Evolutionary conservation across 75 land plant species (phyloP).

Genomic region (Picea sitchensis): DNA sequence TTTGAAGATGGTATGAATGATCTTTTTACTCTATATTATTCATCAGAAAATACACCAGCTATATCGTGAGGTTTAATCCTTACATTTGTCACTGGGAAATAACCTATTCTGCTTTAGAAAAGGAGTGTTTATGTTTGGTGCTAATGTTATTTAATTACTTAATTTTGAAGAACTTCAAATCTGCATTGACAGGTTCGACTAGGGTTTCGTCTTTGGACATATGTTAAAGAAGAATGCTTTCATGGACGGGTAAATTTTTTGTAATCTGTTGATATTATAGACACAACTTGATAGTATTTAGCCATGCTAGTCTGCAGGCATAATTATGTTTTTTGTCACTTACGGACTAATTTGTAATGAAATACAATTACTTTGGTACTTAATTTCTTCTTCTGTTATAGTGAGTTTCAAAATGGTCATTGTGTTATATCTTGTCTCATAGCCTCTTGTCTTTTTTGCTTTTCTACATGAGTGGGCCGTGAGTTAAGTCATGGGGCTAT

Average conservation of each 20-base stretch:
- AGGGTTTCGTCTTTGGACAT: conserved; percentile 89
- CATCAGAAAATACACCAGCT: conserved; percentile 6
- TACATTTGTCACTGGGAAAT: not conserved
- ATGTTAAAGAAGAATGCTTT: conserved; percentile 89
- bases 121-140: not conserved
- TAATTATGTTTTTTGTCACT: not conserved
- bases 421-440: too few relatives aligned
- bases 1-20: too few relatives aligned
- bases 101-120: not conserved
- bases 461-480: too few relatives aligned
- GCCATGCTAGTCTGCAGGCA: not conserved
- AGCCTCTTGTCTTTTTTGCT: too few relatives aligned
- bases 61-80: not conserved
- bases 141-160: not conserved
- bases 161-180: too few relatives aligned
- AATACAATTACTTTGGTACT: not conserved
- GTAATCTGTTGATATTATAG: not conserved
- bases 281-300: too few relatives aligned
- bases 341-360: not conserved
- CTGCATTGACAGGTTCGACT: conserved; percentile 52
- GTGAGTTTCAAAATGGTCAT: too few relatives aligned
- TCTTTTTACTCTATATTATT: too few relatives aligned
- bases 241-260: conserved; percentile 87
- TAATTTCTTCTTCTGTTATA: not conserved
- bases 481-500: too few relatives aligned